Conservation (phyloP, 2,329 filamentous ascomycete species). For the Corniculantispora saksenae region DNA sequence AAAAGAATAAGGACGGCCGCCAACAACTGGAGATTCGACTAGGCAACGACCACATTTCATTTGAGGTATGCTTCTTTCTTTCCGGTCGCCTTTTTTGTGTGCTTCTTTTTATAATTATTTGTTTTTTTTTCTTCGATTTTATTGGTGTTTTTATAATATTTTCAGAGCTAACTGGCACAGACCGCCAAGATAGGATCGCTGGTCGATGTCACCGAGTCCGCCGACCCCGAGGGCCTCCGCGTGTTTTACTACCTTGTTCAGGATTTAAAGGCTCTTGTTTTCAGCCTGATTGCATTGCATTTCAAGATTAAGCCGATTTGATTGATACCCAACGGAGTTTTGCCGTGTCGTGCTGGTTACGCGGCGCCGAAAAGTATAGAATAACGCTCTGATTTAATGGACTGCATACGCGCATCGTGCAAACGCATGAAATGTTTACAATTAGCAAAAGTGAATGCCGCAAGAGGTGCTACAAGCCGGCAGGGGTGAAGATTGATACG, state of each 20-base stretch:
- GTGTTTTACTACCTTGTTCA: conserved; percentile 99
- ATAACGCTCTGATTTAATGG: no score
- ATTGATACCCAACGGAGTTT: conserved; percentile 22
- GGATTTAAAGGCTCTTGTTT: conserved; percentile 93
- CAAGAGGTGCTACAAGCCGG: no score
- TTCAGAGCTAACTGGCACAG: conserved; percentile 45
- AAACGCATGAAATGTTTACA: neutral
- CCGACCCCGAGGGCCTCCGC: conserved; percentile 90
- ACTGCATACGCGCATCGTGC: neutral
- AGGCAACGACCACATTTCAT: conserved; percentile 94
- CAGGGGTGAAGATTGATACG: no score
- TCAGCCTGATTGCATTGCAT: conserved; percentile 92
- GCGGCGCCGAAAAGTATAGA: neutral
- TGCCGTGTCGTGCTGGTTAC: neutral
- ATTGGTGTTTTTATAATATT: no score
- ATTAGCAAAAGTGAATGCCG: no score
- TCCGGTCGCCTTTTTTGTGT: no score
- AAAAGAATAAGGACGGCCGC: conserved; percentile 98
- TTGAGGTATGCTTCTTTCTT: no score
- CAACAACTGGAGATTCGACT: conserved; percentile 95
- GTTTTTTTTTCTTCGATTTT: no score
- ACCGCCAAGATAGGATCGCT: conserved; percentile 98
- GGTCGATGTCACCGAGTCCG: conserved; percentile 93
- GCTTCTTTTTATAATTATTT: no score
- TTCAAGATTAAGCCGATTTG: conserved; percentile 91